Percentiles rank a stretch among this genome's conserved stretches.
Conservation (phyloP, 2,329 filamentous ascomycete species). For the Xylaria sp. region DNA sequence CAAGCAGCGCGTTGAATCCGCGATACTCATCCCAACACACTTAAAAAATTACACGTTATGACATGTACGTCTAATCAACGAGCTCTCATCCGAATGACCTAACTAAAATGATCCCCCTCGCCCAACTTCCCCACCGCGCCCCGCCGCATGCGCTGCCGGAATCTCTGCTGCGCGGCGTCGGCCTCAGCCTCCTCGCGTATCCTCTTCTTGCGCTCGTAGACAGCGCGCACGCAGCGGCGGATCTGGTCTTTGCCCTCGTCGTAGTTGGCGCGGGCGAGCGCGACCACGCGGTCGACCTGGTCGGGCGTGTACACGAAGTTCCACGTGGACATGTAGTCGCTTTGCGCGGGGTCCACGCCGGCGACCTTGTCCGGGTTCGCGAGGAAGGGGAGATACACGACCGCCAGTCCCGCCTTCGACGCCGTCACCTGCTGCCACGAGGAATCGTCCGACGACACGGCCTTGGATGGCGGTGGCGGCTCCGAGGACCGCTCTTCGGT, state of each 20-base stretch:
- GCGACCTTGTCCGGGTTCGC: slow-evolving; percentile 78
- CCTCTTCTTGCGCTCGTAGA: slow-evolving; percentile 91
- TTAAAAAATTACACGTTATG: background rate
- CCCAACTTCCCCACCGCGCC: slow-evolving; percentile 67
- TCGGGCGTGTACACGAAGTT: slow-evolving; percentile 96
- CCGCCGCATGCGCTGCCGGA: slow-evolving; percentile 59
- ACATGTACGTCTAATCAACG: background rate
- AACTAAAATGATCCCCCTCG: slow-evolving; percentile 70
- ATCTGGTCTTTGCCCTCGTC: slow-evolving; percentile 83
- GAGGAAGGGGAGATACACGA: slow-evolving; percentile 91
- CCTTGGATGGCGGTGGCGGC: slow-evolving; percentile 60
- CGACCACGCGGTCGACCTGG: slow-evolving; percentile 86
- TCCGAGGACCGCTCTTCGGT: slow-evolving; percentile 76
- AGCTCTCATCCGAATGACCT: background rate
- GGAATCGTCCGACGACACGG: slow-evolving; percentile 63
- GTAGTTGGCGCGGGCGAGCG: slow-evolving; percentile 87
- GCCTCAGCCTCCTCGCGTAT: slow-evolving; percentile 65
- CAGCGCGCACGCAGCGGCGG: slow-evolving; percentile 79
- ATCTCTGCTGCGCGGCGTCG: slow-evolving; percentile 53
- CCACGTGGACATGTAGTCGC: slow-evolving; percentile 94
- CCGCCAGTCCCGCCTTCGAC: slow-evolving; percentile 83
- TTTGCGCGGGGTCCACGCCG: slow-evolving; percentile 82
- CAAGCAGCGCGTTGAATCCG: background rate
- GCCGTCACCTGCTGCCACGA: slow-evolving; percentile 72
- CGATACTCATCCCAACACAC: background rate